Percentiles rank a stretch among this genome's conserved stretches.
Evolutionary conservation across 257 asterid genomes (phyloP).

Genomic region (Ballota nigra): DNA sequence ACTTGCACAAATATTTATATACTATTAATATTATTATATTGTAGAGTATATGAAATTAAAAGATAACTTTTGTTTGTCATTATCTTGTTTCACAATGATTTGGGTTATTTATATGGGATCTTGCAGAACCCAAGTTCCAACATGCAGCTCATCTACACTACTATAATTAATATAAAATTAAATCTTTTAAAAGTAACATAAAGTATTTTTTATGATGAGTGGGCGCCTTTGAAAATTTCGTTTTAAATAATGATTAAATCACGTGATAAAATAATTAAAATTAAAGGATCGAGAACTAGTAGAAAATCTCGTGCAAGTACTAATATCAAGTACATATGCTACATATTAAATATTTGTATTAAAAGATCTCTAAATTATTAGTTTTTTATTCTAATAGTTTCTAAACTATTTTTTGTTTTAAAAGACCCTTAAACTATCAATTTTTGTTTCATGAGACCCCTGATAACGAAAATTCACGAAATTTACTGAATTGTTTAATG

Average conservation of each 20-base stretch:
- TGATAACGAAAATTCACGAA: no score
- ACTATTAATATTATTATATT: no score
- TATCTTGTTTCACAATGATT: slow-evolving; percentile 52
- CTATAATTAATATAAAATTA: neutral
- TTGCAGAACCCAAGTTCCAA: slow-evolving; percentile 46
- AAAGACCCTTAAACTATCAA: no score
- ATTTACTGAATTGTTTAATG: no score
- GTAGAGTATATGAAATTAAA: neutral
- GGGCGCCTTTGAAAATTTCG: no score
- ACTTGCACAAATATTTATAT: neutral
- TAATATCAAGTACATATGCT: no score
- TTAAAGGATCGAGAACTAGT: neutral
- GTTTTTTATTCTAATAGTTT: no score
- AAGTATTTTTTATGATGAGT: no score
- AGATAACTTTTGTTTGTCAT: slow-evolving; percentile 14
- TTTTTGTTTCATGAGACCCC: no score
- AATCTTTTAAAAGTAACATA: neutral
- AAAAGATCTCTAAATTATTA: no score
- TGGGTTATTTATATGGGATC: slow-evolving; percentile 35
- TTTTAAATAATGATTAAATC: neutral
- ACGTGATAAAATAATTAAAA: neutral
- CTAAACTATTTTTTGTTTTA: no score
- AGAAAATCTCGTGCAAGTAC: neutral
- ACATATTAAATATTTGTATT: no score
- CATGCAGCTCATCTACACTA: slow-evolving; percentile 51